Conservation (phyloP, 495 filamentous ascomycete species). For the Aspergillus funiculosus region DNA sequence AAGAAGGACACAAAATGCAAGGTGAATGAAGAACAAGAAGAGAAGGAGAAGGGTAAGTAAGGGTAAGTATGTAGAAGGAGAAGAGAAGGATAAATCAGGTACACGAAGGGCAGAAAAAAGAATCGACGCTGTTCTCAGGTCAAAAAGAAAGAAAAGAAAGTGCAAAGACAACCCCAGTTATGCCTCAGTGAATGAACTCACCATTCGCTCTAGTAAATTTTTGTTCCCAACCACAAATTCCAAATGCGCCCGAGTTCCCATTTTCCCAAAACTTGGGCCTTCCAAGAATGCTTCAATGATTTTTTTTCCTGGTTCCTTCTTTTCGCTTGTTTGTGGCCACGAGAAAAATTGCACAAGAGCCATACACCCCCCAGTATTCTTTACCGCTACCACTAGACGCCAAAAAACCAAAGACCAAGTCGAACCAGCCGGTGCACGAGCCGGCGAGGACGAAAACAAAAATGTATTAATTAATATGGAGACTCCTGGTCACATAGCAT, state of each 20-base stretch:
- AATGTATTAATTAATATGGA: constrained; percentile 23
- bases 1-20: constrained; percentile 21
- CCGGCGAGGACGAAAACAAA: constrained; percentile 11
- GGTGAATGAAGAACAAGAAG: constrained; percentile 12
- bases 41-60: no score
- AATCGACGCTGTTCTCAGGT: neutral
- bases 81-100: constrained; percentile 13
- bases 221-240: constrained; percentile 18
- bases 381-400: constrained; percentile 35
- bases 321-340: neutral
- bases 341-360: constrained; percentile 1
- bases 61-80: constrained; percentile 16
- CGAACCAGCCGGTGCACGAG: constrained; percentile 15
- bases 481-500: constrained; percentile 45
- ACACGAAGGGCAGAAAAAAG: constrained; percentile 22
- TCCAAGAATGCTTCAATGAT: constrained; percentile 1
- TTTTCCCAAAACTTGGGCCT: constrained; percentile 10
- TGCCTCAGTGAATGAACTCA: constrained; percentile 19
- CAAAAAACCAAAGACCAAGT: constrained; percentile 33
- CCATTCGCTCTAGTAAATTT: constrained; percentile 27
- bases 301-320: constrained; percentile 4
- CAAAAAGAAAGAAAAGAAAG: constrained; percentile 1
- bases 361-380: constrained; percentile 27
- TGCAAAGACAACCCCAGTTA: constrained; percentile 18
- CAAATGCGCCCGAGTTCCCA: constrained; percentile 17